Evolutionary conservation across 768 basidiomycete species (phyloP).

Genomic region (Amanita pallidorosea): DNA sequence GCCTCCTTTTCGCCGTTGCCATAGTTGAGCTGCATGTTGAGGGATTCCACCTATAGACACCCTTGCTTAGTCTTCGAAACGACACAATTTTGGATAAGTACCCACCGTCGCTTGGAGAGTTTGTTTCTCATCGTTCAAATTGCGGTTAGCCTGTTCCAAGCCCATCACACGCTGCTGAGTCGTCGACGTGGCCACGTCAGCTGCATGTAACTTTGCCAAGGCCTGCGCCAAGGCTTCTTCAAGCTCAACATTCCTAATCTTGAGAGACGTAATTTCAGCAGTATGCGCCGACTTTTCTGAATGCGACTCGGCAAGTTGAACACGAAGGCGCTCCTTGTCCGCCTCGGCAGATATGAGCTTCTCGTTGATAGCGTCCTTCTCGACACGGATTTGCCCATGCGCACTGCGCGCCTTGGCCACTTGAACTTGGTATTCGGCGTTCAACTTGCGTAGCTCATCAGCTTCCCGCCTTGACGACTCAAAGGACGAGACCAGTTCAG

Average conservation of each 20-base stretch:
- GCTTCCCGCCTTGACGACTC: slow-evolving; percentile 50
- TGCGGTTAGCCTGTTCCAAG: slow-evolving; percentile 51
- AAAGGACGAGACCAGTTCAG: slow-evolving; percentile 49
- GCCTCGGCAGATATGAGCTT: slow-evolving; percentile 48
- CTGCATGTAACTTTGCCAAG: slow-evolving; percentile 55
- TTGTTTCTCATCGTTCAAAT: slow-evolving; percentile 46
- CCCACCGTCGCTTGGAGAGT: slow-evolving; percentile 50
- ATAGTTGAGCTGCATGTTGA: slow-evolving; percentile 49
- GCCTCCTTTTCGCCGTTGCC: slow-evolving; percentile 55
- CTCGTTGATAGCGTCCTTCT: slow-evolving; percentile 66
- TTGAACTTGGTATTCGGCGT: slow-evolving; percentile 63
- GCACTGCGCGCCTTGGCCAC: slow-evolving; percentile 67
- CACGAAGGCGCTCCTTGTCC: slow-evolving; percentile 53
- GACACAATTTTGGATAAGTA: neutral
- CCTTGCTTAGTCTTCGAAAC: slow-evolving; percentile 8
- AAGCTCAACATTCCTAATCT: slow-evolving; percentile 45
- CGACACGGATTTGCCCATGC: slow-evolving; percentile 70
- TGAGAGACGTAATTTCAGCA: slow-evolving; percentile 34
- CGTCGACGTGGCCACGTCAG: slow-evolving; percentile 56
- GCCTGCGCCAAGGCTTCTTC: slow-evolving; percentile 70
- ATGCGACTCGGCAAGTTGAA: slow-evolving; percentile 47
- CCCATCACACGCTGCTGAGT: slow-evolving; percentile 49
- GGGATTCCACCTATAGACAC: slow-evolving; percentile 38
- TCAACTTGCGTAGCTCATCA: slow-evolving; percentile 59
- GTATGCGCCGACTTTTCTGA: slow-evolving; percentile 27